phyloP scores from a whole-genome alignment of 202 grass and related monocot genomes.

The Digitaria exilis region DNA sequence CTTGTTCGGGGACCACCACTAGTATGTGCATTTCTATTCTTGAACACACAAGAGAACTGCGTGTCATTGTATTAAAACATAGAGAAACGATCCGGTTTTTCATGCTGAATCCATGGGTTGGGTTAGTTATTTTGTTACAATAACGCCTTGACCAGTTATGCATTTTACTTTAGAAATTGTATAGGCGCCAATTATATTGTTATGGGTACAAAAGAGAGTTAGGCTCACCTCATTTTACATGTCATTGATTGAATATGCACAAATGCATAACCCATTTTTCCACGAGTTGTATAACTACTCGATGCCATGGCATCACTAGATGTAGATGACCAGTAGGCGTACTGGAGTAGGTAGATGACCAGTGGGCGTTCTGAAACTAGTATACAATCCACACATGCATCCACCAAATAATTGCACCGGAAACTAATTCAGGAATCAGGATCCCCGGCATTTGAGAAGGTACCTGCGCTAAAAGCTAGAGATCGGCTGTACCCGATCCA shows the following conservation, averaged over 20 bases:
- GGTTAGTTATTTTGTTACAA: too few species aligned
- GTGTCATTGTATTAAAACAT: too few species aligned
- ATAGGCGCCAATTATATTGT: not conserved
- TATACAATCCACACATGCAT: not conserved
- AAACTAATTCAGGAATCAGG: not conserved
- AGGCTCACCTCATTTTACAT: slow-evolving; percentile 18
- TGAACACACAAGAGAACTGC: too few species aligned
- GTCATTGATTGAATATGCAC: not conserved
- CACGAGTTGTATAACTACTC: too few species aligned
- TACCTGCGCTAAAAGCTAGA: not conserved
- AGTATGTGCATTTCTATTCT: too few species aligned
- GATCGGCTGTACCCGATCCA: not conserved
- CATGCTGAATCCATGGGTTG: too few species aligned
- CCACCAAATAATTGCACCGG: not conserved
- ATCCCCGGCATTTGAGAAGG: not conserved
- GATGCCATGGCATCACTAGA: too few species aligned
- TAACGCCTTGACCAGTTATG: too few species aligned
- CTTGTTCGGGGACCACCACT: too few species aligned
- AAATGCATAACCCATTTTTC: not conserved
- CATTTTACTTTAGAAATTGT: not conserved
- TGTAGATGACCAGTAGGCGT: not conserved
- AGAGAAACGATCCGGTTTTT: too few species aligned
- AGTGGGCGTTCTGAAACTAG: slow-evolving; percentile 9
- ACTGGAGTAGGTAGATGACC: slow-evolving; percentile 14
- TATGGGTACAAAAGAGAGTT: slow-evolving; percentile 1